phyloP scores from a whole-genome alignment of 169 alveolate species.

The Amoebophrya sp. region DNA sequence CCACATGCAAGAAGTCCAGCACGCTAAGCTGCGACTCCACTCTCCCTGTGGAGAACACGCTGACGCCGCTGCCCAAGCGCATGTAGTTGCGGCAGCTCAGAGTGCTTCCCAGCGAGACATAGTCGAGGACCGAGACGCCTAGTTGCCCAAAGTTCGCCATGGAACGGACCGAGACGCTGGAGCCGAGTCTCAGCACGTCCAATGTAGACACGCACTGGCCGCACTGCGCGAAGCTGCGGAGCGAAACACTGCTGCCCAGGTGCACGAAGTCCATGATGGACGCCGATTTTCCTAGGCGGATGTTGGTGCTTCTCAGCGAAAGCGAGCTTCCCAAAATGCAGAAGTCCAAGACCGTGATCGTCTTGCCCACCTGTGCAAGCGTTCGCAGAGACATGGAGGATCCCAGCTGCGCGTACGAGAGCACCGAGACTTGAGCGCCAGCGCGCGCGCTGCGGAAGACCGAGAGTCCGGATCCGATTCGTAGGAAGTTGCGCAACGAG shows the following conservation, averaged over 20 bases:
- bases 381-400: not conserved
- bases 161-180: not conserved
- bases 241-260: no score
- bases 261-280: no score
- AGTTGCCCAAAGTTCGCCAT: not conserved
- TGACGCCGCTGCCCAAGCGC: not conserved
- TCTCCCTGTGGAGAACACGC: not conserved
- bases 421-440: constrained; percentile 9
- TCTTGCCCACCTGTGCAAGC: not conserved
- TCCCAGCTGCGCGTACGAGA: not conserved
- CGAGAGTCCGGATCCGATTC: not conserved
- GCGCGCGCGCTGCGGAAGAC: not conserved
- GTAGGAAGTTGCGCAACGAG: not conserved
- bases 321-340: no score
- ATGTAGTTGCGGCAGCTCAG: no score
- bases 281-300: no score
- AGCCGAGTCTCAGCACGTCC: not conserved
- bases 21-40: not conserved
- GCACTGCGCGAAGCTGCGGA: no score
- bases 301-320: no score
- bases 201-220: no score
- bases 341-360: no score
- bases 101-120: constrained; percentile 27
- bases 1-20: not conserved
- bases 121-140: constrained; percentile 5